phyloP scores from a whole-genome alignment of 495 filamentous ascomycete genomes.

The Pseudotulostoma volvatum region DNA sequence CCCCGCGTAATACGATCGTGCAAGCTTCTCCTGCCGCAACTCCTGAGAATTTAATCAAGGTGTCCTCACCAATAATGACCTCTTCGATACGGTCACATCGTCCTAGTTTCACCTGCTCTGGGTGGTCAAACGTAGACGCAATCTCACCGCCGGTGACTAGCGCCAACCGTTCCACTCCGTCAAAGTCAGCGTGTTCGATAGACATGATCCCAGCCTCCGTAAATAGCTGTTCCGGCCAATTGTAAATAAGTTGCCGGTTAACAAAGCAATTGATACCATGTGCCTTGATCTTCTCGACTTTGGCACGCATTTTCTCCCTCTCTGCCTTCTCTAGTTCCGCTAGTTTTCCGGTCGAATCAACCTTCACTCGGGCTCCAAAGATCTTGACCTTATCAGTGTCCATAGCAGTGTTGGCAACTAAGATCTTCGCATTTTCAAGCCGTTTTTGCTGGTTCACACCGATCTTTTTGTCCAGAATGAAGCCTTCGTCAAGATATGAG shows the following conservation, averaged over 20 bases:
- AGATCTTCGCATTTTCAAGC: conserved; percentile 92
- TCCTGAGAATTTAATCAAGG: conserved; percentile 90
- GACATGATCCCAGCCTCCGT: conserved; percentile 94
- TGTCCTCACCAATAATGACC: conserved; percentile 94
- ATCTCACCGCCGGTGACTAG: conserved; percentile 96
- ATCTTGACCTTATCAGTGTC: conserved; percentile 99
- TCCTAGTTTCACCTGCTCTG: conserved; percentile 88
- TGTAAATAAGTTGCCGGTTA: conserved; percentile 97
- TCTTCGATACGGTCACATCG: conserved; percentile 94
- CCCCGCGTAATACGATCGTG: conserved; percentile 90
- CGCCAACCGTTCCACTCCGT: conserved; percentile 88
- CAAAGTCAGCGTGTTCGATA: conserved; percentile 97
- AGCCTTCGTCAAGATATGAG: conserved; percentile 93
- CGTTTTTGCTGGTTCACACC: conserved; percentile 97
- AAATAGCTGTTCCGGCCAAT: conserved; percentile 98
- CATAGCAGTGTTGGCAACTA: conserved; percentile 97
- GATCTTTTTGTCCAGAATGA: conserved; percentile 97
- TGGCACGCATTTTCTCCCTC: conserved; percentile 96
- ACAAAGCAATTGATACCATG: conserved; percentile 99
- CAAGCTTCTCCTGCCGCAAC: conserved; percentile 89
- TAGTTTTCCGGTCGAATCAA: conserved; percentile 80
- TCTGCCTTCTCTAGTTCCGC: conserved; percentile 96
- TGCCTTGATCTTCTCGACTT: conserved; percentile 96
- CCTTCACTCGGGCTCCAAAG: conserved; percentile 91
- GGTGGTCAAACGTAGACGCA: conserved; percentile 93